Evolutionary conservation across 2,329 filamentous ascomycete species (phyloP).

Genomic region (Penicillium fuscoglaucum): DNA sequence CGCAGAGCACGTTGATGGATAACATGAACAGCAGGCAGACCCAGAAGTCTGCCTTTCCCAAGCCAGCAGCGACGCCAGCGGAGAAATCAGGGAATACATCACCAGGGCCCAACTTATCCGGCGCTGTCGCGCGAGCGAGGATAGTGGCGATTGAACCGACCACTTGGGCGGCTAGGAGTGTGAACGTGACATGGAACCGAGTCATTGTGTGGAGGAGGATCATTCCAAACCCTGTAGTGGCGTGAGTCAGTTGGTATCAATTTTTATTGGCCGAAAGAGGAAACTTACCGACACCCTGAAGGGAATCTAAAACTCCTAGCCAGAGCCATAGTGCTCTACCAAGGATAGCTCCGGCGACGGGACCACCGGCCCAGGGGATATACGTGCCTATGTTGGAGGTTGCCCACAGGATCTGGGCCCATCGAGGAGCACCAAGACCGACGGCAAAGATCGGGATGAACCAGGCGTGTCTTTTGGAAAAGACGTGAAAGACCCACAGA

Average conservation of each 20-base stretch:
- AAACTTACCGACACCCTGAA: conserved; percentile 58
- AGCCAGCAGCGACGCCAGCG: conserved; percentile 45
- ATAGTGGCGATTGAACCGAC: conserved; percentile 64
- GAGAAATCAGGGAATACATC: conserved; percentile 60
- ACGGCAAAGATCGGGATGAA: conserved; percentile 69
- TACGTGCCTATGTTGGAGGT: conserved; percentile 61
- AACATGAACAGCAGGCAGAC: conserved; percentile 52
- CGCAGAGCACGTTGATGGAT: conserved; percentile 55
- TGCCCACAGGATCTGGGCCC: conserved; percentile 68
- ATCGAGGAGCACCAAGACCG: conserved; percentile 63
- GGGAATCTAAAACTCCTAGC: conserved; percentile 64
- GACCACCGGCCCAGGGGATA: conserved; percentile 59
- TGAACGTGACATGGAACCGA: conserved; percentile 63
- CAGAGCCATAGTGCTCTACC: conserved; percentile 64
- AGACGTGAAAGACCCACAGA: conserved; percentile 51
- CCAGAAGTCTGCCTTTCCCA: conserved; percentile 24
- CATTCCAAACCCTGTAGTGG: conserved; percentile 59
- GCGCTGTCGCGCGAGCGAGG: conserved; percentile 59
- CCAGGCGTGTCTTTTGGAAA: conserved; percentile 64
- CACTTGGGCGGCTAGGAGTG: conserved; percentile 61
- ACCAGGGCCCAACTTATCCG: conserved; percentile 61
- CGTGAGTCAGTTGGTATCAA: not conserved
- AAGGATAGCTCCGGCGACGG: conserved; percentile 55
- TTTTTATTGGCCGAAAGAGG: not conserved
- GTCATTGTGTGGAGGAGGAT: conserved; percentile 66